A percentile compares a stretch with the other conserved stretches of the same genome.
Conservation (phyloP, 1,284 basidiomycete species). For the Puccinia horiana region DNA sequence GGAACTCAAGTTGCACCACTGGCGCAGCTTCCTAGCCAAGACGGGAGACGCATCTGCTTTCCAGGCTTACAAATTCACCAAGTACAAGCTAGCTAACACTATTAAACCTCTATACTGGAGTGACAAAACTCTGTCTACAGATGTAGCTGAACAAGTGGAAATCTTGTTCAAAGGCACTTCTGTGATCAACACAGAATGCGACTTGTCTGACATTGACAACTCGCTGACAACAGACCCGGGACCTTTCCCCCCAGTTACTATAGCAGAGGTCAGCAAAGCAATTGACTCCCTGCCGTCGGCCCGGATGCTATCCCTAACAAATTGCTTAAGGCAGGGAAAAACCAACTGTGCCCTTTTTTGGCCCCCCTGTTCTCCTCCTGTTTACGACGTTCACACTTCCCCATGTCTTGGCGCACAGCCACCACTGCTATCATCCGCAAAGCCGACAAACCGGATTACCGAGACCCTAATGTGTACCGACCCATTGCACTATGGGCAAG, state of each 20-base stretch:
- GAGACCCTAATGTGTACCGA: background rate
- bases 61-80: slow-evolving; percentile 11
- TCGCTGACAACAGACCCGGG: background rate
- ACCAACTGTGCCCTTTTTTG: background rate
- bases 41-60: background rate
- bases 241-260: slow-evolving; percentile 6
- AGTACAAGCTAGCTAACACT: background rate
- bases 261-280: background rate
- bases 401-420: background rate
- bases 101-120: background rate
- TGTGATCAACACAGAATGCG: background rate
- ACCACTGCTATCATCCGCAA: slow-evolving; percentile 33
- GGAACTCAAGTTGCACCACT: background rate
- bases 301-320: slow-evolving; percentile 12
- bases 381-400: slow-evolving; percentile 2
- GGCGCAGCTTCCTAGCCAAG: background rate
- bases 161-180: slow-evolving; percentile 28
- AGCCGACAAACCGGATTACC: slow-evolving; percentile 12
- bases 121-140: background rate
- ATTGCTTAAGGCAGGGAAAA: background rate
- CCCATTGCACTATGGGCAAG: slow-evolving; percentile 27
- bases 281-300: background rate
- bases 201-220: background rate
- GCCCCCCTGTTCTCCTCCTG: background rate
- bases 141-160: background rate